Evolutionary conservation across 805 yeast species (phyloP).

Genomic region (Yarrowia sp.): DNA sequence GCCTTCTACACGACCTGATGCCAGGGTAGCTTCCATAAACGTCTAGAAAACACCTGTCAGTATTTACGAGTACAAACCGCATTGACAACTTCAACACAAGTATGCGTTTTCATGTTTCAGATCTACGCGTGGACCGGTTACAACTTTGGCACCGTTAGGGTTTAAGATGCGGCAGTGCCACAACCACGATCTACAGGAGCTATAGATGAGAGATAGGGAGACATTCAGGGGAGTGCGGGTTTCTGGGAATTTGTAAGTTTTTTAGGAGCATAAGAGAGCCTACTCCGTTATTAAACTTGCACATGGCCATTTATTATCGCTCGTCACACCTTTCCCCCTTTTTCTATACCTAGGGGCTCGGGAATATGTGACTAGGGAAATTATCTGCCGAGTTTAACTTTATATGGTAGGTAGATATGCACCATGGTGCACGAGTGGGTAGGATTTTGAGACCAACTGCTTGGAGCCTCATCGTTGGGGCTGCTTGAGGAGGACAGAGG

Average conservation of each 20-base stretch:
- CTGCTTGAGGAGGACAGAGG: constrained; percentile 7
- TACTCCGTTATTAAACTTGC: background rate
- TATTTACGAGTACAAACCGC: background rate
- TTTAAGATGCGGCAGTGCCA: background rate
- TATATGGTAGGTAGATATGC: background rate
- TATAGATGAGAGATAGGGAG: background rate
- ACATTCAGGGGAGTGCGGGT: background rate
- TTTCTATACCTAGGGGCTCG: background rate
- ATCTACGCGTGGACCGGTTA: constrained; percentile 4
- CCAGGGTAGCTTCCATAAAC: background rate
- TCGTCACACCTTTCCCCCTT: background rate
- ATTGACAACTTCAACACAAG: background rate
- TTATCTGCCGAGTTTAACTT: constrained; percentile 5
- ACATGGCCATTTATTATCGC: background rate
- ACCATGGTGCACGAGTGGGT: background rate
- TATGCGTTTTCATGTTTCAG: background rate
- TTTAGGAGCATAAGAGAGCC: background rate
- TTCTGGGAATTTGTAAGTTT: background rate
- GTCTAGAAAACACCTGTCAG: background rate
- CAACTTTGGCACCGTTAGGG: background rate
- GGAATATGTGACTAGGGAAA: background rate
- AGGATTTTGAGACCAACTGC: background rate
- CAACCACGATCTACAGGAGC: background rate
- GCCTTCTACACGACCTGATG: background rate
- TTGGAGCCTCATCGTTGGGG: constrained; percentile 4